Base-by-base conservation (phyloP, 2,329 filamentous ascomycete genomes). In the Knoxdaviesia proteae region DNA sequence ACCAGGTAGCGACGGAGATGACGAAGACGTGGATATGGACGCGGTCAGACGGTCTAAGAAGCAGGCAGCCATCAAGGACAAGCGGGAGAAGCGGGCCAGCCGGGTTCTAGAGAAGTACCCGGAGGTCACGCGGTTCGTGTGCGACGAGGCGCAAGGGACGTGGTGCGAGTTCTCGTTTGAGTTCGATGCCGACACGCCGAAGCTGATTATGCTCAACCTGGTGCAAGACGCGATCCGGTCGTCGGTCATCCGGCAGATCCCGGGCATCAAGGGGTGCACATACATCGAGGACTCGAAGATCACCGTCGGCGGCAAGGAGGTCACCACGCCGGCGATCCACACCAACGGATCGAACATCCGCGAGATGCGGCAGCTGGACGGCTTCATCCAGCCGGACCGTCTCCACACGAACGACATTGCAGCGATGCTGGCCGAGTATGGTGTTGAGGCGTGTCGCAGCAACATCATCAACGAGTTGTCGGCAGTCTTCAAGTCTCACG, bases 331-430 rank as follows among this genome's bases (percentile, higher is more conserved):
- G 3, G 67, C 77, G 38, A 74, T 94, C 43, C 71, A 84, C 51
- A 88, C 84, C 1, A 74, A 80, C 31, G 90, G 90, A 46, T 80
- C 87, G 51, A 98, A 96, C 59, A 67, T 98, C 37, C 68, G 73
- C 49, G 87, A 87, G 31, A 94, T 98, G 80, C 86, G 90, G 56
- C 77, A 81, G 47, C 90, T 84, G 58, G 73, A 80, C 52, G 74
- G 90, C 53, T 77, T 81, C 56, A 82, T 96, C 62, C 77, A 94
- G 59, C 82, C 84, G 1, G 77, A 94, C 62, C 74, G 71, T 44
- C 78, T 94, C 53, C 77, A 81, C 59, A 94, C 88, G 49, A 98
- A 98, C 64, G 88, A 93, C 52, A 87, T 96, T 49, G 78, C 78
- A 34, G 75, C 86, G 35, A 82, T 96, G 58, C 74, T 96, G 9